phyloP scores from a whole-genome alignment of 2,329 filamentous ascomycete genomes.

The Cladophialophora psammophila region DNA sequence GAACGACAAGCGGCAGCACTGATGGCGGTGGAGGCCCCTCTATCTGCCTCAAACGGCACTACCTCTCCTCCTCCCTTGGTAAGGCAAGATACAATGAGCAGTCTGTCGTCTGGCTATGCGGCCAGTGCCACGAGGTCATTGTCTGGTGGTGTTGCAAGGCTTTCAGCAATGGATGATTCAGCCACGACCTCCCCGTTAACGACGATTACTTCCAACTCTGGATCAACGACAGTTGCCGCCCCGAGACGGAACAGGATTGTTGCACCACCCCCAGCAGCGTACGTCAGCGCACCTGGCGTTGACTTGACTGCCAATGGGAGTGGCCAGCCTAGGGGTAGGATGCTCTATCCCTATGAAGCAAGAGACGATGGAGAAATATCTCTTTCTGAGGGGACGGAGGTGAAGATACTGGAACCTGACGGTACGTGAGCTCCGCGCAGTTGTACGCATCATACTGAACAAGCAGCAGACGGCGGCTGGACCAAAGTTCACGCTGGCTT shows the following conservation, averaged over 20 bases:
- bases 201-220: conserved; percentile 44
- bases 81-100: conserved; percentile 88
- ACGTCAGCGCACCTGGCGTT: conserved; percentile 68
- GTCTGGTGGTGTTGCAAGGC: conserved; percentile 63
- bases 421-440: conserved; percentile 65
- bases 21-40: conserved; percentile 53
- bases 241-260: conserved; percentile 74
- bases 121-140: conserved; percentile 79
- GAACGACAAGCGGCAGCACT: conserved; percentile 83
- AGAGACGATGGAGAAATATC: conserved; percentile 81
- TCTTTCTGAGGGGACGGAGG: conserved; percentile 78
- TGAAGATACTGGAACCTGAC: conserved; percentile 83
- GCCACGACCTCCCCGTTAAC: conserved; percentile 51
- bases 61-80: conserved; percentile 65
- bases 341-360: conserved; percentile 88
- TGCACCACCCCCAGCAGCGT: conserved; percentile 84
- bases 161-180: conserved; percentile 61
- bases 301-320: conserved; percentile 51
- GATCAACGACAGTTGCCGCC: conserved; percentile 34
- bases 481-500: conserved; percentile 78
- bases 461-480: conserved; percentile 85
- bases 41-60: conserved; percentile 57
- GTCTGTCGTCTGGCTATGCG: conserved; percentile 85
- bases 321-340: conserved; percentile 75
- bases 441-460: conserved; percentile 15